Conservation (phyloP, 139 green algal genomes). For the Closterium sp. region DNA sequence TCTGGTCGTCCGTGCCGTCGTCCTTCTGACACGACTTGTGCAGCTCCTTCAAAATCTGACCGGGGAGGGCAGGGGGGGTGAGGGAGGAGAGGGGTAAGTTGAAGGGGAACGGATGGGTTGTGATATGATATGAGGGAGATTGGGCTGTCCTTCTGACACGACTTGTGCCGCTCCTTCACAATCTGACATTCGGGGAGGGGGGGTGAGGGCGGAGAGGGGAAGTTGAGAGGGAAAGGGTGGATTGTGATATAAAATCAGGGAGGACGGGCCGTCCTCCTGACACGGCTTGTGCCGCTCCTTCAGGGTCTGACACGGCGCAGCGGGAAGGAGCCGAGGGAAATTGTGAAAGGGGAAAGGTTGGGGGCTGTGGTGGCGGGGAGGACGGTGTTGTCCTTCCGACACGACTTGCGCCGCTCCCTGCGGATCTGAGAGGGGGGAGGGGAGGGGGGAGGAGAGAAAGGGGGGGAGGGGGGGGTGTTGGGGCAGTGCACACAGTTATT, state of each 20-base stretch:
- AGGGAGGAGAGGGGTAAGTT: neutral
- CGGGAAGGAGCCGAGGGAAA: neutral
- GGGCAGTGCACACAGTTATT: no score
- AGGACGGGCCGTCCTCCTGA: constrained; percentile 71
- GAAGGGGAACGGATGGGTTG: neutral
- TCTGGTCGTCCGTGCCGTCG: constrained; percentile 87
- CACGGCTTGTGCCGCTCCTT: constrained; percentile 90
- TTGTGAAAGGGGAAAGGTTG: neutral
- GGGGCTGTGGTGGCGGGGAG: neutral
- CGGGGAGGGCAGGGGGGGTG: neutral
- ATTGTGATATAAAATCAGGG: no score
- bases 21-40: constrained; percentile 84
- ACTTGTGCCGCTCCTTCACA: constrained; percentile 83
- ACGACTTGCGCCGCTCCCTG: constrained; percentile 87
- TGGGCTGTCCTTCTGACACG: constrained; percentile 80
- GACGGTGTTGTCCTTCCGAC: constrained; percentile 75
- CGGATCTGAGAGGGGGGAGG: constrained; percentile 21
- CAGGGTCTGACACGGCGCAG: no score
- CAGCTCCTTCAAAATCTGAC: constrained; percentile 71
- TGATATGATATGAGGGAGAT: no score
- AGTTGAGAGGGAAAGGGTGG: neutral
- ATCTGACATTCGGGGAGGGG: constrained; percentile 23
- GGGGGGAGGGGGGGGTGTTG: neutral
- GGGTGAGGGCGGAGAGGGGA: neutral
- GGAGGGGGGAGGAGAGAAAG: neutral